Conservation (phyloP, 352 stramenopile genomes). For the Phytophthora citricola region DNA sequence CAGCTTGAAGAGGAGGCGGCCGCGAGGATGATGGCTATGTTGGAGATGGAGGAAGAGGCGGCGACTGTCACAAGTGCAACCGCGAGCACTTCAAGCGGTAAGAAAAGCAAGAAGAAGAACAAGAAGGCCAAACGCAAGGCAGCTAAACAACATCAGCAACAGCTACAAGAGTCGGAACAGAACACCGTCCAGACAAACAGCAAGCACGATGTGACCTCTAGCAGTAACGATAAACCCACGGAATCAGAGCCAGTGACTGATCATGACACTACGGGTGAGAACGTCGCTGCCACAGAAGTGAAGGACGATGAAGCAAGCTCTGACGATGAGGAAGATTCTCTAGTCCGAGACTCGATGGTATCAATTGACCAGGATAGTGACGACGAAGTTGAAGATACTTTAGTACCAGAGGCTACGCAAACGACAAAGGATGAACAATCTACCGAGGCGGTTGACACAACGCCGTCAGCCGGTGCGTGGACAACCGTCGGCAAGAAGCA, state of each 20-base stretch:
- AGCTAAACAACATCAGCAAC: slow-evolving; percentile 38
- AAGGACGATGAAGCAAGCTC: slow-evolving; percentile 33
- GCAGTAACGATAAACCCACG: background rate
- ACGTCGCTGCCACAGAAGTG: background rate
- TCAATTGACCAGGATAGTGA: slow-evolving; percentile 26
- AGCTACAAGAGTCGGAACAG: slow-evolving; percentile 20
- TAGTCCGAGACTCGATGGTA: slow-evolving; percentile 12
- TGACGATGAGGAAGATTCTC: slow-evolving; percentile 31
- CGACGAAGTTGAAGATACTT: slow-evolving; percentile 13
- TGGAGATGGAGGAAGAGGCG: slow-evolving; percentile 80
- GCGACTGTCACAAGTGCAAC: slow-evolving; percentile 5
- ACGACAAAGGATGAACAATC: slow-evolving; percentile 2
- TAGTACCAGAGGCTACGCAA: slow-evolving; percentile 5
- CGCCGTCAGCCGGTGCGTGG: slow-evolving; percentile 51
- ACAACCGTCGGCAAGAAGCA: slow-evolving; percentile 82
- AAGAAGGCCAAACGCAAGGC: slow-evolving; percentile 77
- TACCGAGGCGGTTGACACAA: background rate
- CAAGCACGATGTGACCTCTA: slow-evolving; percentile 4
- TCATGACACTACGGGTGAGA: background rate
- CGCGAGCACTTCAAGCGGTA: slow-evolving; percentile 21
- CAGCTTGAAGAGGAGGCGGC: slow-evolving; percentile 81
- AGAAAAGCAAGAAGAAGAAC: slow-evolving; percentile 79
- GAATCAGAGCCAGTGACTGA: background rate
- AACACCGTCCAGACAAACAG: background rate
- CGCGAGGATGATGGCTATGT: slow-evolving; percentile 82